Evolutionary conservation across 2,329 filamentous ascomycete genomes (phyloP), one percentile per base, ranked within the genome.

Genomic region (Ceratocystis alfenasii): DNA sequence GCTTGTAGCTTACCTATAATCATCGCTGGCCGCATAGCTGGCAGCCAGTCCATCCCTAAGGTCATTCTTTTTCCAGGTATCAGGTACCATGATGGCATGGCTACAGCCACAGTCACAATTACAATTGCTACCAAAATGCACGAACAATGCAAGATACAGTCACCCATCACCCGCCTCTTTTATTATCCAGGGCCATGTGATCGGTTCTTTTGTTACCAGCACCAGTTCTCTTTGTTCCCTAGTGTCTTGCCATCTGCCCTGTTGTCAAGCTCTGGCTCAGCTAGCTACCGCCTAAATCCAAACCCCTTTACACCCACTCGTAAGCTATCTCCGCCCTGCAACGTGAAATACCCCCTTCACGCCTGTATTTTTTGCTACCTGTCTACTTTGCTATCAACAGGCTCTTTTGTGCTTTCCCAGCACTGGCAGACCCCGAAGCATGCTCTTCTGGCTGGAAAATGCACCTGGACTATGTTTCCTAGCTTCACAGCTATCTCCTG

Each of bases 1-100:
- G 36, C 36, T 15, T 15, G 10, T 50, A 50, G 48, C 20, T 50
- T 50, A 50, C 48, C 36, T 12, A 25, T 20, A 20, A 4, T 50
- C 48, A 50, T 50, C 8, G 48, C 48, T 50, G 48, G 48, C 48
- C n/a, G 6, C 48, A 50, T 50, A 50, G 48, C 48, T 50, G 48
- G 48, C 48, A 50, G 7, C 48, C 48, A 50, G 6, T 25, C 48
- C 22, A 20, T 22, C 10, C n/a, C 20, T 41, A 50, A 25, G 17
- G 8, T 8, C 20, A 10, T 22, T 50, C n/a, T 25, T 22, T 50
- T 22, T 22, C 46, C 46, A 48, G 8, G n/a, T 50, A 50, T 50
- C 20, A 22, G 8, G n/a, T 25, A 25, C 48, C n/a, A 25, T 48
- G 17, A 20, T 48, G 20, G 20, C 20, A 48, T 48, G 20, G 20